Percentiles rank a stretch among this genome's conserved stretches.
These are phyloP conservation scores for Xylariaceae sp. DNA, from an alignment of 2,329 filamentous ascomycete genomes.

Conservation along the genomic window DNA sequence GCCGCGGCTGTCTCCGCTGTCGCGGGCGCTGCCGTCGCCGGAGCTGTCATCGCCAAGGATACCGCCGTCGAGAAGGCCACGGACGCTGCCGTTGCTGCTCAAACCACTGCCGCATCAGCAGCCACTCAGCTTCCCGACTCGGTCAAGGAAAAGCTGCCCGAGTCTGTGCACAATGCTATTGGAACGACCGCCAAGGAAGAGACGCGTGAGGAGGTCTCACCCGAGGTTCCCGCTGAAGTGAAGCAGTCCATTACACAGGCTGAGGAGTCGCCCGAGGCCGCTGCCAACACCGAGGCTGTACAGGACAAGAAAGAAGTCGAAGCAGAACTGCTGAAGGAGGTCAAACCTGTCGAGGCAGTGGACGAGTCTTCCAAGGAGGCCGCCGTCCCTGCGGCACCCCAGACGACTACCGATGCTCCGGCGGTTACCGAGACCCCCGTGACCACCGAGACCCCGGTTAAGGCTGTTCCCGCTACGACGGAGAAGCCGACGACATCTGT, in stretches of 20 bases:
- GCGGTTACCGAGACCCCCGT: constrained; percentile 17
- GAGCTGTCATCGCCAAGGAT: constrained; percentile 40
- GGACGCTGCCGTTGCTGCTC: constrained; percentile 35
- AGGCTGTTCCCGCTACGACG: constrained; percentile 14
- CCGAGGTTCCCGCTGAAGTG: constrained; percentile 54
- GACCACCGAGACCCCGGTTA: constrained; percentile 7
- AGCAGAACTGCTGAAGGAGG: constrained; percentile 66
- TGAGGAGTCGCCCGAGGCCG: constrained; percentile 66
- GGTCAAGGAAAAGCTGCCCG: constrained; percentile 51
- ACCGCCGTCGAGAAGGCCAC: constrained; percentile 39
- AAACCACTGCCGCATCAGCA: constrained; percentile 25
- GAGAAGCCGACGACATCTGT: constrained; percentile 10
- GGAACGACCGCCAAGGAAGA: constrained; percentile 42
- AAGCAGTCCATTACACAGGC: constrained; percentile 58
- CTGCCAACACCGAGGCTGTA: constrained; percentile 65
- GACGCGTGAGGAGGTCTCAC: constrained; percentile 43
- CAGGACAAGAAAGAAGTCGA: constrained; percentile 74
- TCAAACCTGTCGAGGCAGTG: constrained; percentile 42
- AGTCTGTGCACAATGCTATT: constrained; percentile 48
- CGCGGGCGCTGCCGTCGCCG: constrained; percentile 34
- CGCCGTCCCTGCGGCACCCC: constrained; percentile 15
- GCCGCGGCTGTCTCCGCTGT: constrained; percentile 43
- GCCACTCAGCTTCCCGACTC: constrained; percentile 52
- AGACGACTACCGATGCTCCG: constrained; percentile 16
- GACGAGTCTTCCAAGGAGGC: constrained; percentile 26